Evolutionary conservation across 495 filamentous ascomycete genomes (phyloP), one percentile per base, ranked within the genome.

Genomic region (Chaetomidium leptoderma): DNA sequence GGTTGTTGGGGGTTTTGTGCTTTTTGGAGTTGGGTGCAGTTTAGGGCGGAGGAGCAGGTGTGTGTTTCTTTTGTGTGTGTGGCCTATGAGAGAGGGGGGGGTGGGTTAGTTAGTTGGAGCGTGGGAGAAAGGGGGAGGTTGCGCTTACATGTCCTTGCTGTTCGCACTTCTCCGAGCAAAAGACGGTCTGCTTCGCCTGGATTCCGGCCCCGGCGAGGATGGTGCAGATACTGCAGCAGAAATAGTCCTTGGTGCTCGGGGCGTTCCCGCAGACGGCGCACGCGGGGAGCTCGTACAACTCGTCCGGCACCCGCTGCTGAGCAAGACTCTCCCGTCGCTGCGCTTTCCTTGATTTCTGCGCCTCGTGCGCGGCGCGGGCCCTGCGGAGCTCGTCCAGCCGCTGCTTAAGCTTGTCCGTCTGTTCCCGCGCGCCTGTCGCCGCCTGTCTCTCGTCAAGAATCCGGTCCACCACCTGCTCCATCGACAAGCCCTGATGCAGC

Each of bases 131-230:
- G 46, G 5, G 29, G 7, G 27, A n/a, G 13, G 37, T n/a, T n/a
- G n/a, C n/a, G 46, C 74, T 67, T 67, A 79, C 75, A 55, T 74
- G 70, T 53, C 72, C 70, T 32, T 72, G 62, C 24, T 71, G 55
- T 23, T 70, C 64, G 62, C 77, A 78, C 21, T 69, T 64, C 16
- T 66, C 60, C 6, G 72, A 76, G 65, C 79, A 82, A 57, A 74
- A 82, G 32, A 76, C 64, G 1, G 65, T 66, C 45, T 43, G 61
- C 42, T 53, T 49, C 8, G 66, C 55, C 39, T 58, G 55, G 26
- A 73, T 48, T 11, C 62, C 55, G 19, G 60, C 62, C 44, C 62
- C 55, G 13, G 59, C 50, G 6, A 75, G 62, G 56, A 75, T 64
- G 58, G 73, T 55, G 63, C 77, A 76, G 37, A 81, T 30, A 36